phyloP scores from a whole-genome alignment of 257 asterid genomes.

The Solanum appendiculatum region DNA sequence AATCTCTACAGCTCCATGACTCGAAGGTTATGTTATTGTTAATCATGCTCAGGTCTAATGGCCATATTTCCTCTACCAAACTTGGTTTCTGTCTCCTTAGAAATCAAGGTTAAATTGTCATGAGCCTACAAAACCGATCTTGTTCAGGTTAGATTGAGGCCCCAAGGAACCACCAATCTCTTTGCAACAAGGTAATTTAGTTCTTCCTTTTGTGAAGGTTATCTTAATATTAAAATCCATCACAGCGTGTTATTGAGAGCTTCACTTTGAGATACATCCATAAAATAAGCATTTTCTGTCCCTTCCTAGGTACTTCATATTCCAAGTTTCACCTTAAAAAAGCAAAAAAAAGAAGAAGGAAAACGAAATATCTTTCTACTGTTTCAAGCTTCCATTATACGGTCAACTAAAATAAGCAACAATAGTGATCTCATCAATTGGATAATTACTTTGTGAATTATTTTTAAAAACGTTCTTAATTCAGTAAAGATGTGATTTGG shows the following conservation, averaged over 20 bases:
- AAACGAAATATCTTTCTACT: neutral
- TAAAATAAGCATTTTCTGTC: neutral
- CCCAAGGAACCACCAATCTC: neutral
- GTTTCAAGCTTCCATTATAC: neutral
- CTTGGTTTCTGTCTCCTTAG: neutral
- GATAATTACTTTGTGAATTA: neutral
- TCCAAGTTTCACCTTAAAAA: neutral
- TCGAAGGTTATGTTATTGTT: neutral
- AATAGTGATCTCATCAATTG: neutral
- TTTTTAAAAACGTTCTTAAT: neutral
- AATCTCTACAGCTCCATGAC: neutral
- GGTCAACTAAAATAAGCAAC: neutral
- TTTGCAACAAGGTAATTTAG: neutral
- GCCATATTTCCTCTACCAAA: neutral
- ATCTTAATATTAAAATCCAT: neutral
- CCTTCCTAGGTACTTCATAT: neutral
- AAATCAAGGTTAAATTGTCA: neutral
- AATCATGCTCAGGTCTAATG: neutral
- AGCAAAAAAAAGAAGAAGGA: neutral
- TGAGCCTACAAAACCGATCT: neutral
- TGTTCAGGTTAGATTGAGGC: neutral
- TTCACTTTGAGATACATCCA: neutral
- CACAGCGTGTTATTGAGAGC: neutral
- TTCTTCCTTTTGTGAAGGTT: neutral
- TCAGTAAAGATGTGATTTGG: neutral